Conservation (phyloP, 139 green algal species). For the Chlorella sp. region DNA sequence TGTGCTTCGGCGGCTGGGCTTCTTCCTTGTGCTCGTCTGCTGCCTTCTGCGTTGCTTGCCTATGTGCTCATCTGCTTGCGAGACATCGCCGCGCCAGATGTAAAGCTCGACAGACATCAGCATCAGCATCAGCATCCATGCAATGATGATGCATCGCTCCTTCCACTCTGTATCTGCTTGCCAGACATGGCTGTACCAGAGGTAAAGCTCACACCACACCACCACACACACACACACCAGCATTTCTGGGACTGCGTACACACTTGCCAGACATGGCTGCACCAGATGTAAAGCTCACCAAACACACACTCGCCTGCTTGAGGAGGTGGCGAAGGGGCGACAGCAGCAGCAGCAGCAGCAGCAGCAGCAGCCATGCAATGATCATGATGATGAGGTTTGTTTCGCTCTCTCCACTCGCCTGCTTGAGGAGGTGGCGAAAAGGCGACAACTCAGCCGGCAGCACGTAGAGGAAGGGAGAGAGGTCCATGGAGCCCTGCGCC, state of each 20-base stretch:
- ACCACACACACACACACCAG: no score
- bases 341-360: constrained; percentile 60
- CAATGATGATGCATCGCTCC: neutral
- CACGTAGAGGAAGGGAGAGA: constrained; percentile 62
- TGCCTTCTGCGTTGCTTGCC: neutral
- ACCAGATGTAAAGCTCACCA: no score
- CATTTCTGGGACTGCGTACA: no score
- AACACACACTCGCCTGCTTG: neutral
- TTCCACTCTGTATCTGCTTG: no score
- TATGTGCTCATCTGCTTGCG: neutral
- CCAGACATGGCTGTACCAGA: no score
- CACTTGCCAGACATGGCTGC: no score
- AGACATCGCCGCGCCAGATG: no score
- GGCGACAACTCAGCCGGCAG: constrained; percentile 59
- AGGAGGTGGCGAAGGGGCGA: constrained; percentile 63
- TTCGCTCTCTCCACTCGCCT: neutral
- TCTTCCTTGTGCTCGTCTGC: neutral
- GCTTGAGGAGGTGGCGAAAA: constrained; percentile 57
- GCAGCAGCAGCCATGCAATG: no score
- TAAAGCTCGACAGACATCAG: neutral
- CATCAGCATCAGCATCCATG: neutral
- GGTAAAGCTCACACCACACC: no score
- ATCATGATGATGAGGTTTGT: no score
- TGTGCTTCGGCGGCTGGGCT: neutral
- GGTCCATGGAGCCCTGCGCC: constrained; percentile 51